These are phyloP conservation scores for Marsdenia floribunda DNA, from an alignment of 257 asterid genomes.

Conservation along the genomic window DNA sequence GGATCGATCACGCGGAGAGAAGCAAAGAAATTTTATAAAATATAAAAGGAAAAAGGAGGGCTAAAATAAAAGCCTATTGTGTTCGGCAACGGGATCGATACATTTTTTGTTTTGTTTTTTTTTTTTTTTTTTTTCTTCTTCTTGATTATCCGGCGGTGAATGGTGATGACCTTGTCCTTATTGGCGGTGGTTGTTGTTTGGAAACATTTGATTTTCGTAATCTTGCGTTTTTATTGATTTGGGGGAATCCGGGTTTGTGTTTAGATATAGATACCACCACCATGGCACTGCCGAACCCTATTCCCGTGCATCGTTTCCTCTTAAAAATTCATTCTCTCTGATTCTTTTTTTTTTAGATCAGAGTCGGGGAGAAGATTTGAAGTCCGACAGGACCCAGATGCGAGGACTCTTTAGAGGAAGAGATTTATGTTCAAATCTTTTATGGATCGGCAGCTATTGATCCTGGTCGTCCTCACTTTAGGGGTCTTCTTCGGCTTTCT, in stretches of 20 bases:
- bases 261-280: not conserved
- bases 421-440: slow-evolving; percentile 19
- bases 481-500: slow-evolving; percentile 26
- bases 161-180: not conserved
- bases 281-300: slow-evolving; percentile 4
- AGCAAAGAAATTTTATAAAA: not conserved
- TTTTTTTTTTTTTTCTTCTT: too few species aligned
- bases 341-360: not conserved
- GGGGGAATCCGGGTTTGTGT: not conserved
- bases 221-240: not conserved
- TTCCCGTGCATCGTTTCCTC: slow-evolving; percentile 8
- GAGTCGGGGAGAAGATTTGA: slow-evolving; percentile 11
- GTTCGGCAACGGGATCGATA: not conserved
- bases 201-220: not conserved
- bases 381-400: slow-evolving; percentile 41
- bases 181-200: not conserved
- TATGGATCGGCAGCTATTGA: slow-evolving; percentile 52
- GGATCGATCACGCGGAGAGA: slow-evolving; percentile 4
- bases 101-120: not conserved
- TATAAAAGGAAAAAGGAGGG: too few species aligned
- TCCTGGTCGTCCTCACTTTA: slow-evolving; percentile 20
- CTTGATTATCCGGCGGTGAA: not conserved
- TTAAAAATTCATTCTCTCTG: not conserved
- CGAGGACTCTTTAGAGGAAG: slow-evolving; percentile 27
- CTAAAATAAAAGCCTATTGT: not conserved